Evolutionary conservation across 768 basidiomycete species (phyloP).

Genomic region (Mycena chlorophos): DNA sequence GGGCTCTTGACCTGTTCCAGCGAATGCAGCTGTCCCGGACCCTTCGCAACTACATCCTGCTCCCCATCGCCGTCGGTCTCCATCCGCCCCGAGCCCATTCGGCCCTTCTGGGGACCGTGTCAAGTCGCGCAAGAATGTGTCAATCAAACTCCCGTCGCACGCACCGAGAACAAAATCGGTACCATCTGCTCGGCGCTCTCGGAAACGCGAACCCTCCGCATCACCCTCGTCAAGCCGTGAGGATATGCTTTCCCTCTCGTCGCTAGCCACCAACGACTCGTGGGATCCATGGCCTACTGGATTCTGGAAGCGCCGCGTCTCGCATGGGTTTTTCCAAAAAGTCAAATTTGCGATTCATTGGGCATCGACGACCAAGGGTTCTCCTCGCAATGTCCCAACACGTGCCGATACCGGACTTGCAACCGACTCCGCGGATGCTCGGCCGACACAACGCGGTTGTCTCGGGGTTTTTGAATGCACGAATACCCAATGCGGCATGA

Average conservation of each 20-base stretch:
- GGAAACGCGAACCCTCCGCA: background rate
- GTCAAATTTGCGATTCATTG: slow-evolving; percentile 23
- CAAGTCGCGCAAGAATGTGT: too few relatives aligned
- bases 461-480: background rate
- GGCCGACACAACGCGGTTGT: slow-evolving; percentile 9
- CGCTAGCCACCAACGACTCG: background rate
- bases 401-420: slow-evolving; percentile 4
- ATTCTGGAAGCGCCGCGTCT: slow-evolving; percentile 10
- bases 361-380: slow-evolving; percentile 20
- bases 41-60: too few relatives aligned
- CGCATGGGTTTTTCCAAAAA: slow-evolving; percentile 9
- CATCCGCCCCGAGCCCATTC: too few relatives aligned
- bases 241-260: background rate
- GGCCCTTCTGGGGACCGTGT: too few relatives aligned
- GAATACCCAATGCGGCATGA: background rate
- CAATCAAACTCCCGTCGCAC: too few relatives aligned
- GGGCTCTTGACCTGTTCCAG: too few relatives aligned
- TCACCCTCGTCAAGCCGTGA: background rate
- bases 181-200: too few relatives aligned
- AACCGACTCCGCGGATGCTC: slow-evolving; percentile 13
- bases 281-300: slow-evolving; percentile 30
- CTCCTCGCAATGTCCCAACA: slow-evolving; percentile 9
- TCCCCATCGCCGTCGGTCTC: too few relatives aligned
- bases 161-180: too few relatives aligned
- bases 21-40: too few relatives aligned